Evolutionary conservation across 148 eudicot species (phyloP), one percentile per base, ranked within the genome.

Genomic region (Oxyria digyna): DNA sequence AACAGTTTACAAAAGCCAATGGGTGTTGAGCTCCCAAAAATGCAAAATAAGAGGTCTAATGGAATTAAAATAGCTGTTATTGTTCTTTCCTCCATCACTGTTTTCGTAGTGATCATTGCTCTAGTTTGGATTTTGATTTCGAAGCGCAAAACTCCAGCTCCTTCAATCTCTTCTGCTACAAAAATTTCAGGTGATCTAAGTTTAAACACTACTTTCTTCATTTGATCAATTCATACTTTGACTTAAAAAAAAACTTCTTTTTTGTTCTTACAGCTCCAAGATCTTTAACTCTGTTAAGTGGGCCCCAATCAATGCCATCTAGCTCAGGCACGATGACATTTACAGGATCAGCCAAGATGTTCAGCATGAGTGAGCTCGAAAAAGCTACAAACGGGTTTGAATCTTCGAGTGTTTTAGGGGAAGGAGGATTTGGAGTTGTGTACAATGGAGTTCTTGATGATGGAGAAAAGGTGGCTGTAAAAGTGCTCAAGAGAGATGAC

Each of bases 341-440:
- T 35, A 85, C 89, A 2, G 97, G 96, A 70, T 75, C 86, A 4
- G 89, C 96, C 14, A 95, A 84, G 75, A 68, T 84, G 65, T 91
- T 82, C 68, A 87, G 81, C 62, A 74, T 85, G 24, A 70, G 71
- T 72, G 99, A 91, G 40, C 81, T 95, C 17, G 80, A 88, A 69
- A 91, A 71, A 68, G 93, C 93, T 70, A 95, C 99, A 7, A 73
- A 84, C 65, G 71, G 80, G 49, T 91, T 95, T 74, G 73, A 85
- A 54, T 12, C 79, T 42, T 69, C 76, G 23, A 86, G 85, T 52
- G 81, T 91, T 68, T 79, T 95, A 1, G 97, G 99, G 69, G 97
- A 95, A 80, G 99, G 97, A 69, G 99, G 99, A 62, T 95, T 95
- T 78, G 99, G 99, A 69, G 79, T 91, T 69, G 99, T 95, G 21